Conservation (phyloP, 441 rosid genomes). For the Theobroma grandiflorum region DNA sequence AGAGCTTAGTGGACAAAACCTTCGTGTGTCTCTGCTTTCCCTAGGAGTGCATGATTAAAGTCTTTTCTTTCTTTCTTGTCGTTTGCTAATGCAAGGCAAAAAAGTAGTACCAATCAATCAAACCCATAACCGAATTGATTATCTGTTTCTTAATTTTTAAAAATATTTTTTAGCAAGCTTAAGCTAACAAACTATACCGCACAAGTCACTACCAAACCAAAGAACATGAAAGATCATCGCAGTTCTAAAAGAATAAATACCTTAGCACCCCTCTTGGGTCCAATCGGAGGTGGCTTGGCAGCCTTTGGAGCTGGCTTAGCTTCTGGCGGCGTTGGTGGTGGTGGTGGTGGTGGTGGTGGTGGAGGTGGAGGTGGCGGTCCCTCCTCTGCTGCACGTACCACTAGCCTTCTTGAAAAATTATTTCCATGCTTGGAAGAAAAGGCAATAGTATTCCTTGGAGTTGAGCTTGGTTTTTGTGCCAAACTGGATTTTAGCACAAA, state of each 20-base stretch:
- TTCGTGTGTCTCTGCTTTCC: not conserved
- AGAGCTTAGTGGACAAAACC: not conserved
- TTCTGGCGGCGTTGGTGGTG: slow-evolving; percentile 1
- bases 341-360: not conserved
- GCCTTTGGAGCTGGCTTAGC: slow-evolving; percentile 21
- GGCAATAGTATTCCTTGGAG: not conserved
- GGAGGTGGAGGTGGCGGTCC: slow-evolving; percentile 25
- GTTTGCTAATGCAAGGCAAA: not conserved
- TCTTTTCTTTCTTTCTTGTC: not conserved
- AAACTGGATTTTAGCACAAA: not conserved
- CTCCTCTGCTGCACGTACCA: slow-evolving; percentile 22
- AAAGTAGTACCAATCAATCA: not conserved
- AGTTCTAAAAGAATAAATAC: slow-evolving; percentile 20
- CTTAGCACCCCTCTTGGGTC: slow-evolving; percentile 68
- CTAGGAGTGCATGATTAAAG: not conserved
- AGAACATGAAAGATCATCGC: too few species aligned
- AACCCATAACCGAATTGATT: not conserved
- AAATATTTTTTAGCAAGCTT: too few species aligned
- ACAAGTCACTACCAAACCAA: too few species aligned
- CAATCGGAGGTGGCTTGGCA: slow-evolving; percentile 51
- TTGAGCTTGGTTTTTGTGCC: not conserved
- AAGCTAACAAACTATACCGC: too few species aligned
- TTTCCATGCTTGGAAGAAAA: not conserved
- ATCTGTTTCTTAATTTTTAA: too few species aligned
- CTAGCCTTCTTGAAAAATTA: slow-evolving; percentile 1